Percentiles rank a stretch among this genome's conserved stretches.
These are phyloP conservation scores for Agaricus bisporus DNA, from an alignment of 768 basidiomycete species.

Conservation along the genomic window DNA sequence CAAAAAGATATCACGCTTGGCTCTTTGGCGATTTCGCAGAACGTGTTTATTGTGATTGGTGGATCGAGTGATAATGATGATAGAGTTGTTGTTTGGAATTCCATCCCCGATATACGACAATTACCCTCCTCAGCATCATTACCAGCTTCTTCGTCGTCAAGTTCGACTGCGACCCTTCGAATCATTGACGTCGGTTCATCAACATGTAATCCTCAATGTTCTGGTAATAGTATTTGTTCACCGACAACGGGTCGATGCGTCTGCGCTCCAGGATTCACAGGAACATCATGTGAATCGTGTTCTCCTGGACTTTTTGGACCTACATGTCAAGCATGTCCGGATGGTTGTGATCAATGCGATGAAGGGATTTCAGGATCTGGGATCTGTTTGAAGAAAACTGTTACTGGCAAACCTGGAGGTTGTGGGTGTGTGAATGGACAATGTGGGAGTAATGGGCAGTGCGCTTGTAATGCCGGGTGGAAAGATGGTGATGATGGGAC, in stretches of 20 bases:
- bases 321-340: constrained; percentile 62
- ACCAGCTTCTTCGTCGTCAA: constrained; percentile 15
- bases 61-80: constrained; percentile 37
- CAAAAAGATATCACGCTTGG: constrained; percentile 46
- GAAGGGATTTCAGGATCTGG: constrained; percentile 78
- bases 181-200: constrained; percentile 70
- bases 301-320: constrained; percentile 71
- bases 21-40: constrained; percentile 64
- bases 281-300: constrained; percentile 77
- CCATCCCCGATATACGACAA: constrained; percentile 68
- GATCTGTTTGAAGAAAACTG: constrained; percentile 51
- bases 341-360: constrained; percentile 65
- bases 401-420: constrained; percentile 48
- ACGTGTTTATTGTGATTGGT: constrained; percentile 62
- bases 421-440: constrained; percentile 84
- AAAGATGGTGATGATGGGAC: constrained; percentile 65
- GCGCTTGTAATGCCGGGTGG: constrained; percentile 77
- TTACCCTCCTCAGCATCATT: constrained; percentile 32
- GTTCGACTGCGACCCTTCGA: constrained; percentile 38
- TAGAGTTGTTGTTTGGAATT: constrained; percentile 72
- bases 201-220: constrained; percentile 70
- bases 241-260: constrained; percentile 56
- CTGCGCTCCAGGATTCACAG: constrained; percentile 71
- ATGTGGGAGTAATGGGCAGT: constrained; percentile 64
- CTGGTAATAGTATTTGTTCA: constrained; percentile 68